These are phyloP conservation scores for Populus deltoides DNA, from an alignment of 345 rosid species.

Conservation along the genomic window DNA sequence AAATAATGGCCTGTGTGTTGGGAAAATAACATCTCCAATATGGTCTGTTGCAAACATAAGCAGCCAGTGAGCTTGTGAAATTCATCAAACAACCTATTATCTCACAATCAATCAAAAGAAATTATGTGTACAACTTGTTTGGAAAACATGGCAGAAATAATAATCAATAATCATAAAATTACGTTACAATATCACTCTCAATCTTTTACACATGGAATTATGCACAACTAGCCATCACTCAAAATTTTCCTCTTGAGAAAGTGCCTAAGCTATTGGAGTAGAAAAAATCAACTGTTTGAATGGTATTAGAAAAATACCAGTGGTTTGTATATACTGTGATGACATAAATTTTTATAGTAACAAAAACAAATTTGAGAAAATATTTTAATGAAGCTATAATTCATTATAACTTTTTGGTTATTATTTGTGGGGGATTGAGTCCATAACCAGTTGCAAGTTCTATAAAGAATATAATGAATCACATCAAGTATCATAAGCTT, in stretches of 20 bases:
- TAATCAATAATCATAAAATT: neutral
- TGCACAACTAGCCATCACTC: neutral
- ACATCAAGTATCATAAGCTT: neutral
- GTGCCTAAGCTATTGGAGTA: neutral
- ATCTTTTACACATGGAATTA: neutral
- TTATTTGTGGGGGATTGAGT: neutral
- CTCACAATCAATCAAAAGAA: neutral
- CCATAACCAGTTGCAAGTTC: neutral
- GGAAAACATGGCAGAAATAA: neutral
- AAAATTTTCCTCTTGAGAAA: neutral
- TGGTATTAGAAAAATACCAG: neutral
- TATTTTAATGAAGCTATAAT: neutral
- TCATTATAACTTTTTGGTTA: neutral
- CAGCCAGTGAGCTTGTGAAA: neutral
- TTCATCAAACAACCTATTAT: conserved; percentile 3
- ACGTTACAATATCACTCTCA: neutral
- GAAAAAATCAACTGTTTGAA: neutral
- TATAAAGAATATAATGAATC: neutral
- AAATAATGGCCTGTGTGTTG: conserved; percentile 72
- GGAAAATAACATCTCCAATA: conserved; percentile 90
- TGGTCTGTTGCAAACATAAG: conserved; percentile 46
- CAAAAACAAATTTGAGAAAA: neutral
- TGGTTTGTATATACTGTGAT: neutral
- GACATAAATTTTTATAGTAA: neutral
- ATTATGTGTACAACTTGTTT: neutral